These are phyloP conservation scores for Lyophyllum shimeji DNA, from an alignment of 768 basidiomycete species.

Conservation along the genomic window DNA sequence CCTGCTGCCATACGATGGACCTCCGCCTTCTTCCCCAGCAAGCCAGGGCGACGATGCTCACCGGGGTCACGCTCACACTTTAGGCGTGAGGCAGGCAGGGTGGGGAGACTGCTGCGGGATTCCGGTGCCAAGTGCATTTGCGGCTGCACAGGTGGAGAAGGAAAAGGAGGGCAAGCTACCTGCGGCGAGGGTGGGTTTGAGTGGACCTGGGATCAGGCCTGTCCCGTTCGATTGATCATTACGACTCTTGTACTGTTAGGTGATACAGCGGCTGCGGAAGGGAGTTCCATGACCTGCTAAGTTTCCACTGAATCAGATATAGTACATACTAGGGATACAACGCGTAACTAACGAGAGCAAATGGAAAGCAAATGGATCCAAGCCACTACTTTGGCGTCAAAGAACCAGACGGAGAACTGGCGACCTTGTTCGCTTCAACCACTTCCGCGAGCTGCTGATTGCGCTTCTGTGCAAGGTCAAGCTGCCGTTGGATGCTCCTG, in stretches of 20 bases:
- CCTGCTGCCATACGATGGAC: slow-evolving; percentile 68
- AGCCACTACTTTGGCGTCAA: slow-evolving; percentile 9
- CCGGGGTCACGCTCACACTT: slow-evolving; percentile 49
- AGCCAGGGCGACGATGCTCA: slow-evolving; percentile 36
- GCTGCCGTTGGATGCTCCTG: slow-evolving; percentile 75
- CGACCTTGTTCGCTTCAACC: slow-evolving; percentile 37
- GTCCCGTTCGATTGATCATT: slow-evolving; percentile 71
- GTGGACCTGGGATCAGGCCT: slow-evolving; percentile 66
- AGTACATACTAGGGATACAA: background rate
- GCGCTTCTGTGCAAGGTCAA: slow-evolving; percentile 78
- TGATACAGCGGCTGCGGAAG: too few species aligned
- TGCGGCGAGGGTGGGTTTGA: slow-evolving; percentile 37
- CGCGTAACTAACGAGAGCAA: background rate
- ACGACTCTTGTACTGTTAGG: too few species aligned
- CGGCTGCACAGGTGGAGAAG: slow-evolving; percentile 60
- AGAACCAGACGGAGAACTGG: slow-evolving; percentile 5
- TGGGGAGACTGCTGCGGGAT: slow-evolving; percentile 96
- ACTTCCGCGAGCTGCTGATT: slow-evolving; percentile 60
- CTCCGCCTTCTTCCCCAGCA: slow-evolving; percentile 17
- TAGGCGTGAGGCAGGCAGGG: slow-evolving; percentile 53
- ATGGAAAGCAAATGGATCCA: background rate
- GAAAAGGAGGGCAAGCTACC: slow-evolving; percentile 38
- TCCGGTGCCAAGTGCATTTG: slow-evolving; percentile 80
- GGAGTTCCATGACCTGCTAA: too few species aligned
- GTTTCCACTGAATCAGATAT: background rate